Base-by-base conservation (phyloP, 139 green algal genomes). In the Asterochloris sp. region DNA sequence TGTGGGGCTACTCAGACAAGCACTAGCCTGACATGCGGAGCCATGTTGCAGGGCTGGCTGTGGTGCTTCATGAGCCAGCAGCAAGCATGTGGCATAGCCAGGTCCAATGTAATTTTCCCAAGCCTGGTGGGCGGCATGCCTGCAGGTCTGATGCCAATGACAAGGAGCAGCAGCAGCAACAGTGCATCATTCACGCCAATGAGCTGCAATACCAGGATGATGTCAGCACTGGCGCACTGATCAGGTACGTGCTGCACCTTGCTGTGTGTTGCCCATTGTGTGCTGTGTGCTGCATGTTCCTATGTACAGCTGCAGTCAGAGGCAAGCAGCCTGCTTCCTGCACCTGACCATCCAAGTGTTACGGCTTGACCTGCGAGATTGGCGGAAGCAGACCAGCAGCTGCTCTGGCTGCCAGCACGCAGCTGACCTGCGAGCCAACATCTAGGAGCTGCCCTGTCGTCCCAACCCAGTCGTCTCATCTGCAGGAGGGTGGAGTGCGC, bases 221-320 rank as follows among this genome's bases (percentile, higher is more conserved):
- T 15, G 28, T 85, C 0, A 87, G 69, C 76, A 94, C 91, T 11
- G 92, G 92, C 0, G 73, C 67, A 29, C 85, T 95, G 60, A 66
- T 82, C 64, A 81, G 82, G 82, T 85, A 26, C 12, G 28, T 16
- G 38, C 13, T 69, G 23, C 15, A 69, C 17, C 15, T 26, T 61
- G 23, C 75, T 77, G 38, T 24, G 13, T 76, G 26, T 11, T 76
- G 26, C 11, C 17, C 26, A 23, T 28, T 24, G 71, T 27, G 26
- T 76, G 71, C 24, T 54, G 38, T 54, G 38, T 54, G 38, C 38
- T 54, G 38, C 6, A 6, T 54, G 38, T 10, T 54, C 38, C 38
- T 54, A 54, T 54, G 38, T 54, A 6, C 38, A 54, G 38, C 38
- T 54, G 38, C 38, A 54, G 38, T 54, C 38, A 54, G 38, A 10